Conservation (phyloP, 257 asterid genomes). For the Solanum bukasovii region DNA sequence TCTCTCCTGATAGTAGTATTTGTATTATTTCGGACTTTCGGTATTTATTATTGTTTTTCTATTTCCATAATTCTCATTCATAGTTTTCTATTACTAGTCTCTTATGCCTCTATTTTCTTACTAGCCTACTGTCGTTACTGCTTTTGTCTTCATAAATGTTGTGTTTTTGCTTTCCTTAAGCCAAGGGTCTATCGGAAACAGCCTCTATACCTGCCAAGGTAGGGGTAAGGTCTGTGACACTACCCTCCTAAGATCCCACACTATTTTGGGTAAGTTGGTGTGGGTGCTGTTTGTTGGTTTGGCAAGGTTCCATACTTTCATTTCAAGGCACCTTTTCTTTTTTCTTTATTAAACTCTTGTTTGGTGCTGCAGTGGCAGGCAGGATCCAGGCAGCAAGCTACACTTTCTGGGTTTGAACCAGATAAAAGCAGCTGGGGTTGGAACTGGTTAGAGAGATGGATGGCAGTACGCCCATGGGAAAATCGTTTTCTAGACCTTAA, state of each 20-base stretch:
- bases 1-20: not conserved
- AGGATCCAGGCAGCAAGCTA: slow-evolving; percentile 63
- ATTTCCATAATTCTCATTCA: not conserved
- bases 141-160: not conserved
- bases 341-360: not conserved
- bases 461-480: slow-evolving; percentile 99
- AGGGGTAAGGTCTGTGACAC: not conserved
- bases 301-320: not conserved
- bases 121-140: not conserved
- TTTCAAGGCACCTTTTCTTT: not conserved
- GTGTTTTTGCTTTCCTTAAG: not conserved
- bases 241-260: not conserved
- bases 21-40: not conserved
- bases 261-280: not conserved
- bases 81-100: not conserved
- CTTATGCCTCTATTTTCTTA: not conserved
- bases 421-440: slow-evolving; percentile 95
- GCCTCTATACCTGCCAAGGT: not conserved
- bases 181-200: not conserved
- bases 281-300: not conserved
- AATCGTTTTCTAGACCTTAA: slow-evolving; percentile 76
- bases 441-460: slow-evolving; percentile 99
- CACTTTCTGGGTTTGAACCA: slow-evolving; percentile 61
- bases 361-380: slow-evolving; percentile 87
- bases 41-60: not conserved